phyloP scores from a whole-genome alignment of 176 grass and related monocot genomes.

The Puya raimondii region DNA sequence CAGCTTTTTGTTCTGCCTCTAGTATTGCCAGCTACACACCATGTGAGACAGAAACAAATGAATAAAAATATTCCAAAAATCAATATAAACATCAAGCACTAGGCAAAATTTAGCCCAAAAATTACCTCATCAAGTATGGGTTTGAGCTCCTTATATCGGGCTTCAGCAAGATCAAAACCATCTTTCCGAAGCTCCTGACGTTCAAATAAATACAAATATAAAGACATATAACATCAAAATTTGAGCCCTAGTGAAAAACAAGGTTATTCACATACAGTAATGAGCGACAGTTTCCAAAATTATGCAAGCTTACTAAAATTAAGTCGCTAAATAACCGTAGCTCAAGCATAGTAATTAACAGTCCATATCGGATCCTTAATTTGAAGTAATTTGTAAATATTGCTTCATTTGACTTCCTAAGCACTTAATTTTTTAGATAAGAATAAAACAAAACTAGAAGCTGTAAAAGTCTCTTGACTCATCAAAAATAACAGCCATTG shows the following conservation, averaged over 20 bases:
- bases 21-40: slow-evolving; percentile 65
- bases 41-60: slow-evolving; percentile 9
- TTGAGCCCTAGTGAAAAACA: neutral
- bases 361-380: no score
- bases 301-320: no score
- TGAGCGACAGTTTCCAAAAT: no score
- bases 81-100: neutral
- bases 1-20: slow-evolving; percentile 80
- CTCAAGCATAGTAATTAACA: no score
- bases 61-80: neutral
- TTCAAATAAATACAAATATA: slow-evolving; percentile 22
- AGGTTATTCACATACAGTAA: neutral
- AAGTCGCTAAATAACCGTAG: no score
- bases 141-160: slow-evolving; percentile 86
- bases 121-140: slow-evolving; percentile 92
- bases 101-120: neutral
- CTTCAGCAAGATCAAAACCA: slow-evolving; percentile 84
- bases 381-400: no score
- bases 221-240: neutral
- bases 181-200: slow-evolving; percentile 89
- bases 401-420: no score
- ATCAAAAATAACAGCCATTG: no score
- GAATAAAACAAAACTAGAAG: no score
- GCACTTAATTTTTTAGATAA: no score
- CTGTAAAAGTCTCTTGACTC: no score